Conservation (phyloP, 176 grass and related monocot species). For the Bromus sterilis region DNA sequence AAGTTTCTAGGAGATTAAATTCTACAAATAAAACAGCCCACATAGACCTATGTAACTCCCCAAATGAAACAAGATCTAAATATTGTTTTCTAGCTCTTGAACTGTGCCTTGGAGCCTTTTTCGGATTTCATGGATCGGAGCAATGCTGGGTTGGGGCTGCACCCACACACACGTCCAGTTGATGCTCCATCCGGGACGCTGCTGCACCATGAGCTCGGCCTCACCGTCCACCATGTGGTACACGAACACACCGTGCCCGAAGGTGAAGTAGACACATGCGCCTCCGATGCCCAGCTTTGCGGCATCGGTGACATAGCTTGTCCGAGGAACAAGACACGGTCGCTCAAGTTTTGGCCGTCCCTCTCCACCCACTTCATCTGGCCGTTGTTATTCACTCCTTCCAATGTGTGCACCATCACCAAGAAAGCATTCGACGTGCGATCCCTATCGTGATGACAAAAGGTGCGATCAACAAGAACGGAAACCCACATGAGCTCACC, state of each 20-base stretch:
- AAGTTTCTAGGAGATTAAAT: too few relatives aligned
- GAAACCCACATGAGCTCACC: too few relatives aligned
- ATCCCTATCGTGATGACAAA: background rate
- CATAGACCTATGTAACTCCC: too few relatives aligned
- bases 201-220: background rate
- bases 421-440: background rate
- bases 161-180: background rate
- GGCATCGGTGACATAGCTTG: background rate
- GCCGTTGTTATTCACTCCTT: background rate
- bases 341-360: too few relatives aligned
- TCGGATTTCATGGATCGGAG: background rate
- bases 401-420: background rate
- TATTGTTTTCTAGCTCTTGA: too few relatives aligned
- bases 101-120: too few relatives aligned
- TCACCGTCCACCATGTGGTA: background rate
- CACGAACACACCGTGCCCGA: background rate
- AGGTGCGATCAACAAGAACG: too few relatives aligned
- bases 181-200: background rate
- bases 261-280: background rate
- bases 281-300: too few relatives aligned
- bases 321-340: too few relatives aligned
- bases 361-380: background rate
- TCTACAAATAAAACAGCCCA: too few relatives aligned
- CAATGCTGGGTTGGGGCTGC: background rate
- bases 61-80: too few relatives aligned